Conservation (phyloP, 1,284 basidiomycete genomes). For the Mycena sp. region DNA sequence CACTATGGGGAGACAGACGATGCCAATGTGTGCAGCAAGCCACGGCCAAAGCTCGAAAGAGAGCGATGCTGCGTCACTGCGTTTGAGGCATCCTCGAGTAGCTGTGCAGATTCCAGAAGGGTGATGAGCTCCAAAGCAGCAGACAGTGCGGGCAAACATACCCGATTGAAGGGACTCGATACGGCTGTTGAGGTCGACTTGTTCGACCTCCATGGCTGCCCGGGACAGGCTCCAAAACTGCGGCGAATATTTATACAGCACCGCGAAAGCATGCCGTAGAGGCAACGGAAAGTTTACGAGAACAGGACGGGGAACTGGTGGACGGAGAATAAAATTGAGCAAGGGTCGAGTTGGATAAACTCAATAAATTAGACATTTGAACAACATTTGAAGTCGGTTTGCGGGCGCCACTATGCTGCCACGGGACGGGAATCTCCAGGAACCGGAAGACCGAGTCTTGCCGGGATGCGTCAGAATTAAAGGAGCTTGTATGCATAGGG, state of each 20-base stretch:
- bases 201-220: slow-evolving; percentile 13
- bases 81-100: slow-evolving; percentile 7
- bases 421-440: too few species aligned
- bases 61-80: slow-evolving; percentile 1
- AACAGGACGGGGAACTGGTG: neutral
- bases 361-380: slow-evolving; percentile 1
- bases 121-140: neutral
- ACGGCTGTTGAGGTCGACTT: slow-evolving; percentile 10
- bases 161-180: slow-evolving; percentile 13
- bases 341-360: slow-evolving; percentile 3
- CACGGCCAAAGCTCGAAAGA: slow-evolving; percentile 8
- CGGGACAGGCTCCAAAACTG: neutral
- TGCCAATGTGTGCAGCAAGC: slow-evolving; percentile 12
- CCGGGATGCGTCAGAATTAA: too few species aligned
- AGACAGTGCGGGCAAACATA: slow-evolving; percentile 9
- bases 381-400: slow-evolving; percentile 5
- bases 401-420: too few species aligned
- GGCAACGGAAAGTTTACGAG: neutral
- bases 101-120: neutral
- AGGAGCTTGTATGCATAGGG: too few species aligned
- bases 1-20: slow-evolving; percentile 8
- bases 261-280: slow-evolving; percentile 1
- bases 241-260: slow-evolving; percentile 4
- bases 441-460: too few species aligned
- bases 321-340: slow-evolving; percentile 2